Base-by-base conservation (phyloP, 371 early-diverging fungal species). In the Lichtheimia hyalospora region DNA sequence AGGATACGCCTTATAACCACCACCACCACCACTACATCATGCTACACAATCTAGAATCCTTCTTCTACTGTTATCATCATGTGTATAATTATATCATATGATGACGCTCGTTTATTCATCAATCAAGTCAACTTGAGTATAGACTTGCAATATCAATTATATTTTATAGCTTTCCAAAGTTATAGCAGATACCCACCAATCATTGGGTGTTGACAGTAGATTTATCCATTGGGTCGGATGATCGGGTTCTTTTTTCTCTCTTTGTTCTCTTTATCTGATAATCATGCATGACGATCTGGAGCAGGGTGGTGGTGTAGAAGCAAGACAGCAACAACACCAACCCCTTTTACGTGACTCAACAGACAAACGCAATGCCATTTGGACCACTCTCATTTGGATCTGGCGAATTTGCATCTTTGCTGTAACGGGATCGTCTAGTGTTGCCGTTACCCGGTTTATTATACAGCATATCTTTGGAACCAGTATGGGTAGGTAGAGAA, bases 381-480 rank as follows among this genome's bases (percentile, higher is more conserved):
- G 39, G 61, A 13, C 20, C 16, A 13, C 28, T 15, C 16, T 54
- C 5, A 49, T 55, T 34, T 79, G 74, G 79, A 12, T 67, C 10
- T 73, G 74, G 74, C 58, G 79, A 3, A 51, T 79, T 28, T 58
- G 52, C 21, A 70, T 79, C 8, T 79, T 79, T 60, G 70, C 54
- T 15, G 39, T 79, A 5, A 70, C 71, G 3, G 79, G 79, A 3
- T 79, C 79, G 15, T 67, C 71, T 5, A 79, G 76, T 64, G 64
- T 76, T 12, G 63, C 60, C 13, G 67, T 79, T 12, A 74, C 76
- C 3, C 55, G 69, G 15, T 10, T 49, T 60, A 15, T 55, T 69
- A 16, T 63, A 43, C 21, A 46, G 5, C 54, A 42, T 7, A 18
- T 48, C 10, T 28, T 49, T 16, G 21, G 34, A 28, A 24, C 52